phyloP scores from a whole-genome alignment of 176 grass and related monocot genomes.

The Raddia distichophylla region DNA sequence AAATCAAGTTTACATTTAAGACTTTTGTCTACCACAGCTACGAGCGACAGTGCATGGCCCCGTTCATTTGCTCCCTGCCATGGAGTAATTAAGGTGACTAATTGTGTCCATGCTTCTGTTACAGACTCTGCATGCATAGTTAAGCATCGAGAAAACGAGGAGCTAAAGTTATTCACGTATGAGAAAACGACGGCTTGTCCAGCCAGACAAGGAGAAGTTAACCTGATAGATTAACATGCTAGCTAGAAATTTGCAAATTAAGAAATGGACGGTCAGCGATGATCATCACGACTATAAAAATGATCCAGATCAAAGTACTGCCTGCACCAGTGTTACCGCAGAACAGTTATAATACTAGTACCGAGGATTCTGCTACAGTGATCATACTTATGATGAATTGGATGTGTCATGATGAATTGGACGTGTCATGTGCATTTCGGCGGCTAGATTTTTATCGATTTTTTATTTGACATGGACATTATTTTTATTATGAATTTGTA shows the following conservation, averaged over 20 bases:
- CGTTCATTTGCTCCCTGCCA: constrained; percentile 11
- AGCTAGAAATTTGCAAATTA: neutral
- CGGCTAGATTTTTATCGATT: too few relatives aligned
- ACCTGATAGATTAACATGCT: neutral
- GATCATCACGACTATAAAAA: too few relatives aligned
- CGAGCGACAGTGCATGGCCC: neutral
- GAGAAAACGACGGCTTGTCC: neutral
- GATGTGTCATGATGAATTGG: neutral
- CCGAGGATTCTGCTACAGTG: neutral
- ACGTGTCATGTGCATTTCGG: too few relatives aligned
- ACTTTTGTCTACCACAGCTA: constrained; percentile 47
- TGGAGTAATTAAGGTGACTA: neutral
- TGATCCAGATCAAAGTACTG: neutral
- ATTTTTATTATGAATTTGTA: too few relatives aligned
- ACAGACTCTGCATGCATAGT: constrained; percentile 17
- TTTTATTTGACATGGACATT: too few relatives aligned
- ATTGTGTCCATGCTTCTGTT: constrained; percentile 16
- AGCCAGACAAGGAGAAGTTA: neutral
- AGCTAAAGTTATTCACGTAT: neutral
- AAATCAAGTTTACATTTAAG: constrained; percentile 48
- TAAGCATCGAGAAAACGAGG: neutral
- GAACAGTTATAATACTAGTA: neutral
- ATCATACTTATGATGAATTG: neutral
- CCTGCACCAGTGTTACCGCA: neutral
- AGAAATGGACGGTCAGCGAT: neutral